phyloP scores from a whole-genome alignment of 2,329 filamentous ascomycete species.

The Microascus cirrosus region DNA sequence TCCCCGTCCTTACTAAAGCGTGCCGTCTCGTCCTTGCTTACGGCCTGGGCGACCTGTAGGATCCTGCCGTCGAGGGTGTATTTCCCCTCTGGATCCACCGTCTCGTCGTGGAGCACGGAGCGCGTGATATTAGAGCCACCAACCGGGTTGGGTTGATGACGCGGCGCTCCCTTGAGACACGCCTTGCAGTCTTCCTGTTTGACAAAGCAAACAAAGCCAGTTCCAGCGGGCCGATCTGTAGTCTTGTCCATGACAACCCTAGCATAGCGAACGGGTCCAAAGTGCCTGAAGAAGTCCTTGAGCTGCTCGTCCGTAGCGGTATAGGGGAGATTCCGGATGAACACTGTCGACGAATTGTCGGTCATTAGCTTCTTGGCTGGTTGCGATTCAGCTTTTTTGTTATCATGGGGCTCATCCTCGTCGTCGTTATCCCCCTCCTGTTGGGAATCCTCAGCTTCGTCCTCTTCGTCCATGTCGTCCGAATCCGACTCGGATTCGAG shows the following conservation, averaged over 20 bases:
- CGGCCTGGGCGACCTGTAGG: slow-evolving; percentile 72
- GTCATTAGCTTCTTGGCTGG: slow-evolving; percentile 24
- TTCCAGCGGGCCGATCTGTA: slow-evolving; percentile 80
- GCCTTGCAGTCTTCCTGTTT: slow-evolving; percentile 61
- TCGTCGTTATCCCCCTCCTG: slow-evolving; percentile 32
- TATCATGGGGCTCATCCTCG: slow-evolving; percentile 30
- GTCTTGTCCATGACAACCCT: slow-evolving; percentile 79
- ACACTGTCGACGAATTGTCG: slow-evolving; percentile 69
- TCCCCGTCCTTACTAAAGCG: slow-evolving; percentile 59
- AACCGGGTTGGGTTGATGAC: slow-evolving; percentile 24
- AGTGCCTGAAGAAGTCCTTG: slow-evolving; percentile 75
- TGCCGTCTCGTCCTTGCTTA: slow-evolving; percentile 70
- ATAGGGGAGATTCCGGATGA: slow-evolving; percentile 91
- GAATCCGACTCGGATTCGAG: slow-evolving; percentile 45
- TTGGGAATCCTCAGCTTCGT: slow-evolving; percentile 30
- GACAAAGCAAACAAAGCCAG: slow-evolving; percentile 90
- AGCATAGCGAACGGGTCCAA: slow-evolving; percentile 83
- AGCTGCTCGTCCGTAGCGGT: slow-evolving; percentile 73
- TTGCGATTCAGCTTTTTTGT: slow-evolving; percentile 5
- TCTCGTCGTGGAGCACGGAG: slow-evolving; percentile 81
- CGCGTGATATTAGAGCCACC: slow-evolving; percentile 45
- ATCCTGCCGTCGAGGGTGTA: slow-evolving; percentile 90
- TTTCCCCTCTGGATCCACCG: slow-evolving; percentile 65
- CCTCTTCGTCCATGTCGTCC: slow-evolving; percentile 32
- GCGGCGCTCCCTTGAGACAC: slow-evolving; percentile 69